Percentiles rank a stretch among this genome's conserved stretches.
phyloP scores from a whole-genome alignment of 73 alveolate genomes.

The Tetrahymena borealis region DNA sequence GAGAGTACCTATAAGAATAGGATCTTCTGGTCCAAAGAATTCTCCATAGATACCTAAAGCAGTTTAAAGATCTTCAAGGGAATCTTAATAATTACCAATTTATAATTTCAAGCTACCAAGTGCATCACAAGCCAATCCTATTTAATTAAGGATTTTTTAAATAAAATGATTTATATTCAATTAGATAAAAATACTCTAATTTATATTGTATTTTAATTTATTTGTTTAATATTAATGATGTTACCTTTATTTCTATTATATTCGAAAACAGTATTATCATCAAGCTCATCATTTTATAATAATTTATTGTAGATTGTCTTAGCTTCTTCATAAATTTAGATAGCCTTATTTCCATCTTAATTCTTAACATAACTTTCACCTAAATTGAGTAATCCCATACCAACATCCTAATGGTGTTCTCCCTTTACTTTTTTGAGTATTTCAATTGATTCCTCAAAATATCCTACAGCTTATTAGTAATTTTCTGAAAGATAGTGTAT shows the following conservation, averaged over 20 bases:
- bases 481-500: neutral
- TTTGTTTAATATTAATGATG: too few species aligned
- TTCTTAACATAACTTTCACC: neutral
- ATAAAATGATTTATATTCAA: neutral
- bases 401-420: neutral
- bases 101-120: neutral
- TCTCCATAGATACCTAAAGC: neutral
- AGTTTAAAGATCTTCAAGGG: neutral
- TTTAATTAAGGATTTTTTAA: neutral
- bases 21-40: neutral
- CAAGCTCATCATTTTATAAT: neutral
- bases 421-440: neutral
- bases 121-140: neutral
- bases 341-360: neutral
- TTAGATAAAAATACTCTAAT: too few species aligned
- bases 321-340: neutral
- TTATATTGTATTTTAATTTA: too few species aligned
- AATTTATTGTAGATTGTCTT: neutral
- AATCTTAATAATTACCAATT: neutral
- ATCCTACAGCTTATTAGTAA: neutral
- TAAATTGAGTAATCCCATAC: neutral
- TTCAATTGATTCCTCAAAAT: neutral
- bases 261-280: neutral
- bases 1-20: neutral
- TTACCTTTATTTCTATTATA: neutral